Base-by-base conservation (phyloP, 164 flowering plant species). In the Annona squamosa region DNA sequence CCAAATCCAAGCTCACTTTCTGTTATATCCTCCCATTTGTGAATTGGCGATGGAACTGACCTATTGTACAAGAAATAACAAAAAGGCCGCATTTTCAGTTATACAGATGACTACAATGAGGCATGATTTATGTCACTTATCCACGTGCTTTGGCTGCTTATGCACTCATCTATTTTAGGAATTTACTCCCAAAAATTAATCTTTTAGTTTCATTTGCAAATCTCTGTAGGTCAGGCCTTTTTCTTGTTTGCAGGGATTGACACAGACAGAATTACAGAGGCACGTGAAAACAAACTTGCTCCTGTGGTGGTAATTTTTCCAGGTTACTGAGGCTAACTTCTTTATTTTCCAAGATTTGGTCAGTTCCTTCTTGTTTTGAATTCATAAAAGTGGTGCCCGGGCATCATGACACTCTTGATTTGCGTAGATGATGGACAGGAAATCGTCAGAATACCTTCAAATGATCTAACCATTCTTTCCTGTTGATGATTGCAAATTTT, bases 291-390 rank as follows among this genome's bases (percentile, higher is more conserved):
- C 63, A 69, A 61, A 65, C 46, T 16, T 41, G 97, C 97, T 73
- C 98, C 99, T 57, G 77, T 82, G 82, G 90, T 94, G 88, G 82
- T 94, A 92, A 87, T 94, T 80, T 94, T 92, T 82, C 98, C 98
- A 85, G 97, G 98, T 94, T 64, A 26, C 57, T 52, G 5, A 73
- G 16, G 65, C 59, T 16, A 52, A 52, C 9, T 52, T 52, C 59
- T 52, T 16, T 48, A 48, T 52, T 16, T 52, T 52, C 59, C 10
- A 52, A 52, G 13, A 5, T 16, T 52, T 9, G 9, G 59, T 52
- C 59, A 9, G 17, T 9, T 52, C 13, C 59, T 16, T 17, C n/a
- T 56, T 19, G 10, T 17, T 42, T 48, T 26, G n/a, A 18, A 46
- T 45, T 13, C 44, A 19, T 65, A 46, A 10, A 4, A 48, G 9